These are phyloP conservation scores for Claviceps sp. DNA, from an alignment of 2,329 filamentous ascomycete species.

Conservation along the genomic window DNA sequence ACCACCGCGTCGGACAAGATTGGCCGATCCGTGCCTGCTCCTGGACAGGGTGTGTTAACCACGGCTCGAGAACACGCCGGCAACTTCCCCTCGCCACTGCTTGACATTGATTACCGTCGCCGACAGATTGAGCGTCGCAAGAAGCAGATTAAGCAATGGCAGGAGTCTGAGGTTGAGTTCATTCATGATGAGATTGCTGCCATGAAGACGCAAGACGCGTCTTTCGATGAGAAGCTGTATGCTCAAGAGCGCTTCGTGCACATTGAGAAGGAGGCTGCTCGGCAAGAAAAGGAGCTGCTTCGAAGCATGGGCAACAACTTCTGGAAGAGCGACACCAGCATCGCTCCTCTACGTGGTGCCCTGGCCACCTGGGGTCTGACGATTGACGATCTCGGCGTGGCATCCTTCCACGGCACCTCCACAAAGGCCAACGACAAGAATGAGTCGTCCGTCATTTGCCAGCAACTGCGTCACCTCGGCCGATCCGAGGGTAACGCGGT, in stretches of 20 bases:
- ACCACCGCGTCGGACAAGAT: slow-evolving; percentile 98
- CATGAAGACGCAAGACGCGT: slow-evolving; percentile 64
- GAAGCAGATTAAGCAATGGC: slow-evolving; percentile 91
- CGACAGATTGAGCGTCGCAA: slow-evolving; percentile 89
- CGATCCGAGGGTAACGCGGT: slow-evolving; percentile 94
- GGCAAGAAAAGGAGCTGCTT: slow-evolving; percentile 88
- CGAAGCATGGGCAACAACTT: slow-evolving; percentile 94
- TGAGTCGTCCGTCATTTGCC: slow-evolving; percentile 92
- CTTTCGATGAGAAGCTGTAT: slow-evolving; percentile 77
- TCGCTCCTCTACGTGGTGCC: slow-evolving; percentile 89
- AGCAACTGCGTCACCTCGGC: slow-evolving; percentile 89
- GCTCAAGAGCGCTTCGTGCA: slow-evolving; percentile 71
- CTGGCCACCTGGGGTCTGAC: slow-evolving; percentile 97
- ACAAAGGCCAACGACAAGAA: slow-evolving; percentile 99
- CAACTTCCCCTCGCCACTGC: slow-evolving; percentile 87
- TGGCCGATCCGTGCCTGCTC: slow-evolving; percentile 89
- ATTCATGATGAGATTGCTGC: slow-evolving; percentile 85
- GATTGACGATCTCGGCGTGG: slow-evolving; percentile 86
- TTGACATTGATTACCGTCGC: slow-evolving; percentile 95
- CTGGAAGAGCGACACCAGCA: slow-evolving; percentile 91
- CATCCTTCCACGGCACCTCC: slow-evolving; percentile 97
- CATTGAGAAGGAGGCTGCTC: slow-evolving; percentile 70
- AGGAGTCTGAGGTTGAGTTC: slow-evolving; percentile 87
- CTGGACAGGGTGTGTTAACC: slow-evolving; percentile 91
- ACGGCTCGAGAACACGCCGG: slow-evolving; percentile 81